Base-by-base conservation (phyloP, 2,329 filamentous ascomycete genomes). In the Aspergillus felis region DNA sequence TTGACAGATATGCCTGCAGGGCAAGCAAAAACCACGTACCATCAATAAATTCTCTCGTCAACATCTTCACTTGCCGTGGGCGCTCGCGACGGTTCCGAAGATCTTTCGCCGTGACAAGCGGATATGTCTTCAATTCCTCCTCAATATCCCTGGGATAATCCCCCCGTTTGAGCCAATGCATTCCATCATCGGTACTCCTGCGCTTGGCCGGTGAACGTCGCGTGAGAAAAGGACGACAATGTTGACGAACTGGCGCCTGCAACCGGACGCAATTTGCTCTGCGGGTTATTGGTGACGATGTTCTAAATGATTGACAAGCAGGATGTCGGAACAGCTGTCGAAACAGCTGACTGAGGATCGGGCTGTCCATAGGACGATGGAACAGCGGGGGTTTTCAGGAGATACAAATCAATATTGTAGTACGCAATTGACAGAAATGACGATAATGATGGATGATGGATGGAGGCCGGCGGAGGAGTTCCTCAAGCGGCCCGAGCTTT, bases 11-110 rank as follows among this genome's bases (percentile, higher is more conserved):
- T n/a, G 3, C 14, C 22, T 51, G 28, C 41, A 47, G 17, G 25
- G 5, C 14, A 48, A 24, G 44, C 28, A 41, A 9, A 29, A n/a
- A 24, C 32, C 72, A 74, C 64, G 64, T 71, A 92, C 90, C 92
- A 74, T 99, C 94, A 71, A 99, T 94, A 71, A 99, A 99, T 81
- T 99, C 95, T 64, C 95, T 85, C 72, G 95, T 90, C 69, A 97
- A 79, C 94, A 99, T 99, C 84, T 96, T 97, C 64, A 96, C 92
- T 73, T 89, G 84, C 69, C 84, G 85, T 48, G 94, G 94, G 68
- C 94, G 82, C 71, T 96, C 88, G 54, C 79, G 87, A 54, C 89
- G 83, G 64, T 76, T 79, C 64, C 88, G 87, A 64, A 99, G 78
- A 60, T 91, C 87, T 63, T 88, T 82, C n/a, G 91, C 85, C 8